Percentiles rank a stretch among this genome's conserved stretches.
These are phyloP conservation scores for Aspergillus sp. DNA, from an alignment of 2,329 filamentous ascomycete species.

Conservation along the genomic window DNA sequence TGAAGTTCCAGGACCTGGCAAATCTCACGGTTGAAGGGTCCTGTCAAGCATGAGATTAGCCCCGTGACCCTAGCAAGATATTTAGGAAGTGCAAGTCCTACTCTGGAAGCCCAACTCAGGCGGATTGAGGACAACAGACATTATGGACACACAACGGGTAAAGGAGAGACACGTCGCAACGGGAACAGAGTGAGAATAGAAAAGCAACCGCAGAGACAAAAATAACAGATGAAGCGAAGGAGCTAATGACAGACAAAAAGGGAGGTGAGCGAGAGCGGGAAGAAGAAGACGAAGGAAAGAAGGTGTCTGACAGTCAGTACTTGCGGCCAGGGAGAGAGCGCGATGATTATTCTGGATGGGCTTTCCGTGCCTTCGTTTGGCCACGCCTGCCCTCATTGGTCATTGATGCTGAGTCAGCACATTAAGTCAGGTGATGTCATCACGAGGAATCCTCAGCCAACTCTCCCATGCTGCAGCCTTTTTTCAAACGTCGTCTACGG, in stretches of 20 bases:
- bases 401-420: conserved; percentile 15
- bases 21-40: conserved; percentile 57
- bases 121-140: conserved; percentile 93
- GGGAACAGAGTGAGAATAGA: neutral
- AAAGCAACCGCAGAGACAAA: conserved; percentile 4
- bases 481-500: too few species aligned
- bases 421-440: conserved; percentile 27
- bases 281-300: conserved; percentile 1
- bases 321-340: neutral
- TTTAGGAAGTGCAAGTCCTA: conserved; percentile 34
- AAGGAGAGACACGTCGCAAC: conserved; percentile 6
- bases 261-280: neutral
- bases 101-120: conserved; percentile 87
- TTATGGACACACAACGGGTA: conserved; percentile 39
- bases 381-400: conserved; percentile 10
- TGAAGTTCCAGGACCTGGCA: conserved; percentile 52
- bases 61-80: conserved; percentile 4
- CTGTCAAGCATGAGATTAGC: conserved; percentile 33
- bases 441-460: too few species aligned
- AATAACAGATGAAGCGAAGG: conserved; percentile 5
- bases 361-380: conserved; percentile 11
- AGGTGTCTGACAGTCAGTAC: neutral
- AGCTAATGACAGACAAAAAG: neutral
- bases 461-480: too few species aligned
- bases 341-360: neutral